Evolutionary conservation across 2,329 filamentous ascomycete species (phyloP), one percentile per base, ranked within the genome.

Genomic region (Aspergillus ruber): DNA sequence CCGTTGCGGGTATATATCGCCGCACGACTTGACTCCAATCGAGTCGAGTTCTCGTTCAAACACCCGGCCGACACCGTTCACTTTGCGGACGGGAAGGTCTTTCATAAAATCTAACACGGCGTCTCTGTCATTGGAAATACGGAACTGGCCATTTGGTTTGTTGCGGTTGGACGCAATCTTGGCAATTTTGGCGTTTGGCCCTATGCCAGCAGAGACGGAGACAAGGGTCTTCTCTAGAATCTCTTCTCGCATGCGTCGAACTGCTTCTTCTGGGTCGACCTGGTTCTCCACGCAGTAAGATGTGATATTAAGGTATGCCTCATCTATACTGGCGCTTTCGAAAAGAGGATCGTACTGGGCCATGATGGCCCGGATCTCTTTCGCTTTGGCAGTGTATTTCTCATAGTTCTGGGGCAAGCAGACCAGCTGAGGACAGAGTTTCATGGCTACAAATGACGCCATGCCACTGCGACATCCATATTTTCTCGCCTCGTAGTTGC

Each of bases 81-180:
- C 87, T 63, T 96, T 96, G 29, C 93, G 80, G 0, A 89, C 90
- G 0, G 90, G 85, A 20, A 98, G 74, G 25, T 84, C 79, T 9
- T 79, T 77, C 86, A 97, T 95, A 62, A 96, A 97, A 0, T 77
- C 72, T 79, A 97, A 83, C 50, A 98, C 89, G 1, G 81, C 77
- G 21, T 73, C 70, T 8, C 90, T 79, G 36, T 95, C 84, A 45
- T 78, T 86, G 0, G 85, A 78, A 1, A 97, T 73, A 8, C 80
- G 71, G 57, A 86, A 97, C 62, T 97, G 93, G 0, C 93, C 93
- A 58, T 98, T 95, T 0, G 93, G 93, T 63, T 98, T 98, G 68
- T 97, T 96, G 66, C 86, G 82, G 63, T 98, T 96, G 15, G 89
- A 95, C 58, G 86, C 89, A 27, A 98, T 95, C 69, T 98, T 98